Conservation (phyloP, 768 basidiomycete genomes). For the Gloeopeniophorella convolvens region DNA sequence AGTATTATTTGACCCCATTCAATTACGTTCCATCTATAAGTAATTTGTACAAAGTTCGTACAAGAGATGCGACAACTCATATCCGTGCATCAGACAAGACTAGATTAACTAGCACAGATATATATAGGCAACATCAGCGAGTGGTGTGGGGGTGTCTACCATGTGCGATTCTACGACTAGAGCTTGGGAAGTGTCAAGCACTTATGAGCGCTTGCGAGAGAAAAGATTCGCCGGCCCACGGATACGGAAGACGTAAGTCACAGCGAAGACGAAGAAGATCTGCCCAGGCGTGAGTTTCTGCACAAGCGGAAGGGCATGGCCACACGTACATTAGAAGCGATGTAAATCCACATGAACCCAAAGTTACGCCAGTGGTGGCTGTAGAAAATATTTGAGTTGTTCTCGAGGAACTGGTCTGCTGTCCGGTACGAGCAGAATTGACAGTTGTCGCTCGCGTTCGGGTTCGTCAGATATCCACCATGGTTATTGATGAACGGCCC, state of each 20-base stretch:
- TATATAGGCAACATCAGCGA: too few relatives aligned
- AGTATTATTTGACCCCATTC: too few relatives aligned
- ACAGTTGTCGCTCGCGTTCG: slow-evolving; percentile 34
- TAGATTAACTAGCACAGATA: too few relatives aligned
- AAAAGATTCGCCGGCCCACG: slow-evolving; percentile 20
- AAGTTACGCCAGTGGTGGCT: slow-evolving; percentile 42
- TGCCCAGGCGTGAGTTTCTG: too few relatives aligned
- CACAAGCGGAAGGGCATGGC: too few relatives aligned
- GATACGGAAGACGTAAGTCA: slow-evolving; percentile 56
- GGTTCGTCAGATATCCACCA: slow-evolving; percentile 45
- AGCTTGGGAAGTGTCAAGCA: too few relatives aligned
- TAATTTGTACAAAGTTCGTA: too few relatives aligned
- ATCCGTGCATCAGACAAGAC: too few relatives aligned
- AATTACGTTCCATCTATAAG: too few relatives aligned
- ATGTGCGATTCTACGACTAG: too few relatives aligned
- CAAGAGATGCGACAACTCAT: too few relatives aligned
- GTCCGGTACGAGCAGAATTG: slow-evolving; percentile 50
- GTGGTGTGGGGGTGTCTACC: too few relatives aligned
- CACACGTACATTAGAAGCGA: slow-evolving; percentile 40
- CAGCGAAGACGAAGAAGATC: slow-evolving; percentile 39
- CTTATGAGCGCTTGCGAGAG: neutral
- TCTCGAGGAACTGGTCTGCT: slow-evolving; percentile 52
- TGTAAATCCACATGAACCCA: slow-evolving; percentile 39
- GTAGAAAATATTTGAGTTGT: slow-evolving; percentile 57
- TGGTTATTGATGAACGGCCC: slow-evolving; percentile 32